Evolutionary conservation across 2,329 filamentous ascomycete genomes (phyloP).

Genomic region (Aspergillus fructus): DNA sequence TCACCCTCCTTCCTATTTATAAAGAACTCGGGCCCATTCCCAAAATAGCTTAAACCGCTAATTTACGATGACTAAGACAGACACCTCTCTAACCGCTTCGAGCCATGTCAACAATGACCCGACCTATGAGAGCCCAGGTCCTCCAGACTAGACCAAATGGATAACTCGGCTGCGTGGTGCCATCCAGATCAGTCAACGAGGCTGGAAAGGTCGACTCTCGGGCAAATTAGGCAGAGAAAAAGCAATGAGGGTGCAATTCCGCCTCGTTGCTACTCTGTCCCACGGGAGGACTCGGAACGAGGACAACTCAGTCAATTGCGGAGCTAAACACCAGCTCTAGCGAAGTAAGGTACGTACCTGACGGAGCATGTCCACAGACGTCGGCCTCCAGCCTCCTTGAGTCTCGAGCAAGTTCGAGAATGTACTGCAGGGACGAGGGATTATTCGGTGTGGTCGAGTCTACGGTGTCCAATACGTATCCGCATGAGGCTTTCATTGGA

Average conservation of each 20-base stretch:
- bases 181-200: not conserved
- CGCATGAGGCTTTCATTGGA: too few species aligned
- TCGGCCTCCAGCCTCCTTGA: not conserved
- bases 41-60: not conserved
- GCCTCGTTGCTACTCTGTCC: not conserved
- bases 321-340: too few species aligned
- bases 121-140: not conserved
- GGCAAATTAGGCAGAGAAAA: not conserved
- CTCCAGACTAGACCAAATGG: not conserved
- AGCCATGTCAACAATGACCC: not conserved
- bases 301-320: not conserved
- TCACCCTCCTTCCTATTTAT: not conserved
- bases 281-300: not conserved
- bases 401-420: too few species aligned
- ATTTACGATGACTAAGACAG: not conserved
- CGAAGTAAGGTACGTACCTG: too few species aligned
- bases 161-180: conserved; percentile 5
- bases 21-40: not conserved
- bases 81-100: not conserved
- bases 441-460: too few species aligned
- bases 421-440: too few species aligned
- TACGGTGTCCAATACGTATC: too few species aligned
- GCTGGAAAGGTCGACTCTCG: not conserved
- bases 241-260: not conserved
- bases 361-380: not conserved